Evolutionary conservation across 768 basidiomycete species (phyloP), one percentile per base, ranked within the genome.

Genomic region (Panaeolus cyanescens): DNA sequence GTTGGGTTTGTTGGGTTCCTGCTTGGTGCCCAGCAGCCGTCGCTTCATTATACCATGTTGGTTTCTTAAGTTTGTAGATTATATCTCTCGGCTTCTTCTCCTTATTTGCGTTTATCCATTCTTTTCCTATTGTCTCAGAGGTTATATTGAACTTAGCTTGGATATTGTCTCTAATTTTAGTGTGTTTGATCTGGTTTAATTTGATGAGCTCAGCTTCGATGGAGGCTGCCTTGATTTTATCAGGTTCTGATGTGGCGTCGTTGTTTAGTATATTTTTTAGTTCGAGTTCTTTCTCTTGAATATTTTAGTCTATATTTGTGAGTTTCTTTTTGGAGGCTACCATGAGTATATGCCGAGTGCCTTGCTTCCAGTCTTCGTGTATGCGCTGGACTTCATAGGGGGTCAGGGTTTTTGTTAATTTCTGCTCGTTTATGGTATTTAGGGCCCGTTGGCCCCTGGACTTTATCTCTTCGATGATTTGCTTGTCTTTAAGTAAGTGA

Each of bases 401-500:
- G n/a, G n/a, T n/a, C 3, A 20, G 31, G 57, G 67, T 54, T 39
- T 30, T 42, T 31, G 40, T 22, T 7, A 15, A 8, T 31, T 40
- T 56, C 1, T n/a, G 36, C 36, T 40, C 28, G n/a, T n/a, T n/a
- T n/a, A 55, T 25, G n/a, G 60, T 28, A 25, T 54, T 22, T 50
- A 56, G 32, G 39, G 19, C 32, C 53, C 54, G 40, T 19, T 12
- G 32, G 12, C 54, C 36, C 5, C 59, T n/a, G 56, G 56, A 20
- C 59, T 59, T 32, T 6, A 65, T 8, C 3, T 50, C 31, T 20
- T 55, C 28, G 28, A 20, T 13, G 3, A 32, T 22, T 56, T 9
- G 62, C 28, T 66, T 61, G 55, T 76, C 67, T 28, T 69, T 62
- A 0, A 70, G 12, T 3, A 75, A 5, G 31, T 61, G 30, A 2